phyloP scores from a whole-genome alignment of 225 moss, liverwort and hornwort genomes.

The Climacium dendroides region DNA sequence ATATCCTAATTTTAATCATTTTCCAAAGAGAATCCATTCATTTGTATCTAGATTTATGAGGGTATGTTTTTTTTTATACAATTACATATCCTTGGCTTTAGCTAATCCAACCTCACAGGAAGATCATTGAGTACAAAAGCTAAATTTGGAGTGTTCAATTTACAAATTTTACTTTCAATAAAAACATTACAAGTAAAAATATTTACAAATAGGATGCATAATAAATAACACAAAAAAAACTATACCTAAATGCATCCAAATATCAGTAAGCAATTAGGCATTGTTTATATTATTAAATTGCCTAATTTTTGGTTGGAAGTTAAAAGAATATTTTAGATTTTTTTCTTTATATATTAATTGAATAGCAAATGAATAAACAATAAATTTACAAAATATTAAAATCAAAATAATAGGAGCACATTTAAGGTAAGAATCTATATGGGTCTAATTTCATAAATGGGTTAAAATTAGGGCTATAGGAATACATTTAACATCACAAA shows the following conservation, averaged over 20 bases:
- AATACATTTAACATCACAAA: too few relatives aligned
- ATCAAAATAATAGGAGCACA: not conserved
- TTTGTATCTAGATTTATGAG: too few relatives aligned
- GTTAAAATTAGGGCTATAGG: too few relatives aligned
- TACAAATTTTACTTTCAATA: rapidly evolving
- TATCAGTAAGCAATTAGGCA: not conserved
- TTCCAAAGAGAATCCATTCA: not conserved
- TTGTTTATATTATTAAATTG: not conserved
- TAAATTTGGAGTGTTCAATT: not conserved
- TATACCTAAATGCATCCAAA: not conserved
- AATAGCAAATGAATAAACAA: too few relatives aligned
- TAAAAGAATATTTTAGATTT: not conserved
- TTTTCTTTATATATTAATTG: not conserved
- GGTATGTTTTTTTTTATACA: not conserved
- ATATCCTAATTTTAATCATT: not conserved
- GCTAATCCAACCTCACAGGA: not conserved
- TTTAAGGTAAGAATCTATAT: too few relatives aligned
- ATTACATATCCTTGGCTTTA: not conserved
- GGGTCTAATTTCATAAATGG: too few relatives aligned
- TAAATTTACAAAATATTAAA: not conserved
- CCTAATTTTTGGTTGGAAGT: not conserved
- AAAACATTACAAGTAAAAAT: not conserved
- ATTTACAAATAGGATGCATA: not conserved
- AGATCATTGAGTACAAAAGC: not conserved
- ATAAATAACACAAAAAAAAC: not conserved